Percentiles rank a stretch among this genome's conserved stretches.
phyloP scores from a whole-genome alignment of 2,329 filamentous ascomycete species.

The Microascus cirrosus region DNA sequence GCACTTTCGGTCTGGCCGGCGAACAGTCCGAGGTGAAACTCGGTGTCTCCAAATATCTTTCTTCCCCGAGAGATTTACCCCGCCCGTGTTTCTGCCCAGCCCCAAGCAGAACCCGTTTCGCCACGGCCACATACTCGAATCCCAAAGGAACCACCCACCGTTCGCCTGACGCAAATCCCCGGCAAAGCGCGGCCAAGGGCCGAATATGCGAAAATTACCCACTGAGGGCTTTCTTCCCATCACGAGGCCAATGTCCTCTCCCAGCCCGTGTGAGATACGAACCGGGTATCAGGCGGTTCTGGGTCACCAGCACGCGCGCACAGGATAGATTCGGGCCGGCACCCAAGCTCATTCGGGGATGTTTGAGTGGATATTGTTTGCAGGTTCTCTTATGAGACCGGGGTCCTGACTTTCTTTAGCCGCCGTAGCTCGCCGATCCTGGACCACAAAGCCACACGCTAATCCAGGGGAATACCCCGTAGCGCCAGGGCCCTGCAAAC shows the following conservation, averaged over 20 bases:
- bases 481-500: background rate
- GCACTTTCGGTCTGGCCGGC: background rate
- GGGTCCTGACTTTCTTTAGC: slow-evolving; percentile 3
- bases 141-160: too few relatives aligned
- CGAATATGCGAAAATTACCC: background rate
- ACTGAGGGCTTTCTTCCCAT: background rate
- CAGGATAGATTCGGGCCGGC: background rate
- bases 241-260: background rate
- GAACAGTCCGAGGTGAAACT: slow-evolving; percentile 1
- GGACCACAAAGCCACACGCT: background rate
- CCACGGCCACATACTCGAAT: background rate
- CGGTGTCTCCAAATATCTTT: slow-evolving; percentile 2
- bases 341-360: background rate
- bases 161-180: background rate
- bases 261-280: background rate
- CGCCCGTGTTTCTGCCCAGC: background rate
- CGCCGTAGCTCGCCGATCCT: slow-evolving; percentile 3
- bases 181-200: background rate
- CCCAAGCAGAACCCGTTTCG: background rate
- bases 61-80: slow-evolving; percentile 2
- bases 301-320: background rate
- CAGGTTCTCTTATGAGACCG: background rate
- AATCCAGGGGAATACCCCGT: background rate
- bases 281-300: background rate
- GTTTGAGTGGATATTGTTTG: background rate